Percentiles rank a stretch among this genome's conserved stretches.
These are phyloP conservation scores for Porogramme epimiltina DNA, from an alignment of 1,284 basidiomycete species.

Conservation along the genomic window DNA sequence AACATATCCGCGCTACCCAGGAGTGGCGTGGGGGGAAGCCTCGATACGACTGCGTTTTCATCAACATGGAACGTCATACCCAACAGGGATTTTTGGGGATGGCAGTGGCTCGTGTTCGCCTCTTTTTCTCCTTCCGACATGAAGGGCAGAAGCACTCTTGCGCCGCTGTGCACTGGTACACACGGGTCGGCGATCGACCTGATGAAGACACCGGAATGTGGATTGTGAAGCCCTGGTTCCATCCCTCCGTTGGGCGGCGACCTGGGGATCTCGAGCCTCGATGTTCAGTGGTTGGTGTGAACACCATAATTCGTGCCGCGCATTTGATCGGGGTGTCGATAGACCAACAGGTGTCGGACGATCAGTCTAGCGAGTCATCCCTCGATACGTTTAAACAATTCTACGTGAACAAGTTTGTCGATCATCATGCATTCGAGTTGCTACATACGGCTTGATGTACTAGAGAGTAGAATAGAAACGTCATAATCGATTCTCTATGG, in stretches of 20 bases:
- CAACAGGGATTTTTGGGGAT: constrained; percentile 1
- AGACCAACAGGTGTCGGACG: neutral
- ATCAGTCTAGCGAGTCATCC: neutral
- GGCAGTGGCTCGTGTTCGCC: constrained; percentile 3
- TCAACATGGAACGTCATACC: neutral
- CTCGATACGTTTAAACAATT: neutral
- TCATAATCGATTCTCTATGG: too few relatives aligned
- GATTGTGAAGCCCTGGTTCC: constrained; percentile 20
- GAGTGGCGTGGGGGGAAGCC: constrained; percentile 17
- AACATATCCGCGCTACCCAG: constrained; percentile 18
- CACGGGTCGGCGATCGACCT: constrained; percentile 12
- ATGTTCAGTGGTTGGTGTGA: constrained; percentile 11
- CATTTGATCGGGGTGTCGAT: constrained; percentile 20
- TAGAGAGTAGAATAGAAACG: too few relatives aligned
- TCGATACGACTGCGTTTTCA: constrained; percentile 16
- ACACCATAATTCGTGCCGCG: constrained; percentile 12
- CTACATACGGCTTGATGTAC: too few relatives aligned
- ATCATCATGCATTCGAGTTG: constrained; percentile 5
- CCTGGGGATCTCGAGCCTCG: neutral
- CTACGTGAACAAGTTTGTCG: constrained; percentile 9
- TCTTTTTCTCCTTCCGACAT: constrained; percentile 13
- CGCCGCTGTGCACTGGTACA: constrained; percentile 25
- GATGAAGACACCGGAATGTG: constrained; percentile 26
- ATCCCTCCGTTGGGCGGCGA: neutral
- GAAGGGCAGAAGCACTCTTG: constrained; percentile 14